phyloP scores from a whole-genome alignment of 495 filamentous ascomycete species.

The Xylaria nigripes region DNA sequence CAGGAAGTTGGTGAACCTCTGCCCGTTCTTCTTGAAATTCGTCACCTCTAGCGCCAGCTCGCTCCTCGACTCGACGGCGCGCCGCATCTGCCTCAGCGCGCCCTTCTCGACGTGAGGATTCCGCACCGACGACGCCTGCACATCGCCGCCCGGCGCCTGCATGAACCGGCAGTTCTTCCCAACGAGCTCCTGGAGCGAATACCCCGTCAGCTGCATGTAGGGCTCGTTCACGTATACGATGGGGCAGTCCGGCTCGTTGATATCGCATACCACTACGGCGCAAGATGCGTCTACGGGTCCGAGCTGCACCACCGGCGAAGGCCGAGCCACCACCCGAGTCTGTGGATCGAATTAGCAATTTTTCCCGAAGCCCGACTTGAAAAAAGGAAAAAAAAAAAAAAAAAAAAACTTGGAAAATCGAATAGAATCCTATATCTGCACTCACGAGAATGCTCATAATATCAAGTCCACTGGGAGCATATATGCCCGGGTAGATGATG shows the following conservation, averaged over 20 bases:
- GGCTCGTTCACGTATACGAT: conserved; percentile 42
- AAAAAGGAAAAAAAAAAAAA: too few species aligned
- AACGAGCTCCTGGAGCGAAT: conserved; percentile 32
- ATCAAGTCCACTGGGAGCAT: conserved; percentile 38
- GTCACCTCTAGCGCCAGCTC: conserved; percentile 38
- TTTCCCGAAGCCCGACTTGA: too few species aligned
- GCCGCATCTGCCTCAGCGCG: conserved; percentile 31
- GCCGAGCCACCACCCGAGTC: conserved; percentile 33
- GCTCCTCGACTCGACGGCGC: conserved; percentile 28
- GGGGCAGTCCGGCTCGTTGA: conserved; percentile 34
- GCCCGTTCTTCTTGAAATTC: conserved; percentile 44
- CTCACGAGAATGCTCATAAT: conserved; percentile 42
- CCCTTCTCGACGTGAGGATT: conserved; percentile 30
- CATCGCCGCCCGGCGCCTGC: conserved; percentile 34
- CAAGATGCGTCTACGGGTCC: conserved; percentile 40
- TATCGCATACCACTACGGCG: conserved; percentile 43
- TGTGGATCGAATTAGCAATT: conserved; percentile 13
- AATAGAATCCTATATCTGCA: too few species aligned
- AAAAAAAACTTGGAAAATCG: background rate
- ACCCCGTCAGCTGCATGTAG: conserved; percentile 40
- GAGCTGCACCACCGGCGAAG: conserved; percentile 37
- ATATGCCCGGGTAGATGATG: conserved; percentile 42
- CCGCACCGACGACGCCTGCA: conserved; percentile 21
- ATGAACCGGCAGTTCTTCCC: conserved; percentile 47
- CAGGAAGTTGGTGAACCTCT: conserved; percentile 38